These are phyloP conservation scores for Cutaneotrichosporon daszewskae DNA, from an alignment of 1,284 basidiomycete species.

Conservation along the genomic window DNA sequence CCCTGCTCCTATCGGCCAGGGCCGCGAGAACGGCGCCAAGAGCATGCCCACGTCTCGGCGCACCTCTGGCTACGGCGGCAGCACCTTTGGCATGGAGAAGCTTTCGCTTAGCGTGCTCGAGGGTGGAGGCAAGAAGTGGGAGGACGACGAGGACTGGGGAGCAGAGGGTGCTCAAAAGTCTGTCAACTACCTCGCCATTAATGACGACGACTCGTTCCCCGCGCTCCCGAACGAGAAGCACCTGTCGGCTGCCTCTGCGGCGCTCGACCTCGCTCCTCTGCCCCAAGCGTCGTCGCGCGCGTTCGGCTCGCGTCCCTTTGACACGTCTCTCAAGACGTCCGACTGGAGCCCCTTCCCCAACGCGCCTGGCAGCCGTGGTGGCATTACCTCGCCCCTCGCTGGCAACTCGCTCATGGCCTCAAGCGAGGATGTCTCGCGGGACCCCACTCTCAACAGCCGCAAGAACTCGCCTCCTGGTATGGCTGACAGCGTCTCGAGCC, in stretches of 20 bases:
- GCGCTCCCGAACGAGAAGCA: slow-evolving; percentile 51
- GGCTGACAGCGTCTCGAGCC: slow-evolving; percentile 44
- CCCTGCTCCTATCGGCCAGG: slow-evolving; percentile 30
- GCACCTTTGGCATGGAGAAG: slow-evolving; percentile 47
- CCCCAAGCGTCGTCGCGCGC: slow-evolving; percentile 72
- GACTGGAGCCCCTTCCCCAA: slow-evolving; percentile 89
- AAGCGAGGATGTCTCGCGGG: slow-evolving; percentile 40
- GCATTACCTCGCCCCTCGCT: slow-evolving; percentile 49
- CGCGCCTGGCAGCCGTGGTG: slow-evolving; percentile 47
- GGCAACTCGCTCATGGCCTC: slow-evolving; percentile 57
- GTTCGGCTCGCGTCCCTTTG: slow-evolving; percentile 56
- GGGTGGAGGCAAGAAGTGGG: slow-evolving; percentile 24
- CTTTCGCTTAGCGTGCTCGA: slow-evolving; percentile 46
- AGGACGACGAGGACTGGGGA: slow-evolving; percentile 44
- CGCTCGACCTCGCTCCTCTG: slow-evolving; percentile 83
- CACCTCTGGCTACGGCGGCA: slow-evolving; percentile 38
- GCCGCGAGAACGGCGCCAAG: slow-evolving; percentile 46
- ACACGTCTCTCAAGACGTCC: slow-evolving; percentile 62
- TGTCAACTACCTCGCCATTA: slow-evolving; percentile 82
- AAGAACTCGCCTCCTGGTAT: slow-evolving; percentile 41
- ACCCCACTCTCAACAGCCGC: slow-evolving; percentile 14
- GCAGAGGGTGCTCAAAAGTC: slow-evolving; percentile 57
- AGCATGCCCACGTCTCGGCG: slow-evolving; percentile 46
- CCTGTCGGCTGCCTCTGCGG: slow-evolving; percentile 84
- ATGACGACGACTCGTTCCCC: slow-evolving; percentile 82